These are phyloP conservation scores for Pterocarpus macrocarpus DNA, from an alignment of 306 rosid genomes.

Conservation along the genomic window DNA sequence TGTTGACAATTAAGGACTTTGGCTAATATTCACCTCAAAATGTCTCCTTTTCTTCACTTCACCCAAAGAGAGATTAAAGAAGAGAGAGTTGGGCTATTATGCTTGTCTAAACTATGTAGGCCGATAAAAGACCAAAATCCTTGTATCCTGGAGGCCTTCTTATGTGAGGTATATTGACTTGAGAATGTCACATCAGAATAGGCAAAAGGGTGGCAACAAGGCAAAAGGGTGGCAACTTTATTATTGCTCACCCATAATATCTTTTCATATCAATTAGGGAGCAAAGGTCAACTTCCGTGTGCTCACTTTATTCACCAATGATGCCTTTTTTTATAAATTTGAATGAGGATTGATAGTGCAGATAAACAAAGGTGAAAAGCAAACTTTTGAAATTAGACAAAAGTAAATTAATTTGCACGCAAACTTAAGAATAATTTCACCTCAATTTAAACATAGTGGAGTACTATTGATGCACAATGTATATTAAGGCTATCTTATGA, in stretches of 20 bases:
- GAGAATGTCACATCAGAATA: neutral
- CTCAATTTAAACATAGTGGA: neutral
- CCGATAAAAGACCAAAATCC: neutral
- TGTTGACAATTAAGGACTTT: neutral
- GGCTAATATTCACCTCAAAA: neutral
- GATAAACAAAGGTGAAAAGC: neutral
- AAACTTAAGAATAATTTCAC: neutral
- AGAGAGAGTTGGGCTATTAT: neutral
- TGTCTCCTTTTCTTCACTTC: neutral
- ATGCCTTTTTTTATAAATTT: neutral
- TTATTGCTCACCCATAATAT: neutral
- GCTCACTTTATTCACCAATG: neutral
- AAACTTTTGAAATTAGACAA: neutral
- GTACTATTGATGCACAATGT: neutral
- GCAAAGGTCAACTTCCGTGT: neutral
- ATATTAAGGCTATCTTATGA: neutral
- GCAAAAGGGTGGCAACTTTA: neutral
- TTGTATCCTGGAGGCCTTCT: neutral
- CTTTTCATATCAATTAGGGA: neutral
- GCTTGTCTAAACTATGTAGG: neutral
- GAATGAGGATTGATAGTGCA: neutral
- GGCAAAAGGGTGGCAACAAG: constrained; percentile 9
- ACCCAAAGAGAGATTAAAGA: neutral
- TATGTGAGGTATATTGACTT: neutral
- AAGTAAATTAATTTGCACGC: neutral